phyloP scores from a whole-genome alignment of 768 basidiomycete genomes.

The Boletus sp. region DNA sequence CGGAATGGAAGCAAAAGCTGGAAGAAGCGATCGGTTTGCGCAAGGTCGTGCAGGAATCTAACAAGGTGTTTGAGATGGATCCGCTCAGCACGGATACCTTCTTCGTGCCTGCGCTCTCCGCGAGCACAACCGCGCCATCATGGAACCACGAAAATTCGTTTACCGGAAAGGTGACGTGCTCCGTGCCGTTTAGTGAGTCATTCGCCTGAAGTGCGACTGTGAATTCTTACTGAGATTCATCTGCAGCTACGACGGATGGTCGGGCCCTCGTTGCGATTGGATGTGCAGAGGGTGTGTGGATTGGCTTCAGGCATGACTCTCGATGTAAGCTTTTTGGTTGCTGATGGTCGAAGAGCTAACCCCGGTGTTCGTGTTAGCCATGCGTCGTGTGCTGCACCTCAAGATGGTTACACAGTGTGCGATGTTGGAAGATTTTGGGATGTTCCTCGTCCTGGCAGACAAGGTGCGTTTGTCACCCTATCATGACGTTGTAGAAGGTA shows the following conservation, averaged over 20 bases:
- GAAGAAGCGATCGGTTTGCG: conserved; percentile 85
- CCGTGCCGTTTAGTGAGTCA: conserved; percentile 81
- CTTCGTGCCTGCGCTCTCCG: conserved; percentile 63
- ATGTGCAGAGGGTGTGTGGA: conserved; percentile 95
- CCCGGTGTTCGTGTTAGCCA: conserved; percentile 45
- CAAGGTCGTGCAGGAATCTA: conserved; percentile 85
- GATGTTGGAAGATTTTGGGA: conserved; percentile 93
- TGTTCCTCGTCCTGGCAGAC: conserved; percentile 93
- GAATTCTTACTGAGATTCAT: conserved; percentile 8
- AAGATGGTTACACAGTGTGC: conserved; percentile 94
- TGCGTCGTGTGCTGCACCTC: conserved; percentile 90
- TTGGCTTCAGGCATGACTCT: conserved; percentile 87
- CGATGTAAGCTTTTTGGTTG: conserved; percentile 47
- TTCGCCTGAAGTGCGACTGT: neutral
- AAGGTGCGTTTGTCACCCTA: conserved; percentile 46
- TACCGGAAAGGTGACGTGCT: conserved; percentile 88
- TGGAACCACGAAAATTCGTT: conserved; percentile 70
- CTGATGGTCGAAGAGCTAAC: conserved; percentile 1
- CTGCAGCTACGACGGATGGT: conserved; percentile 74
- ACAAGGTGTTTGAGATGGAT: conserved; percentile 92
- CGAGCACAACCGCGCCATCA: conserved; percentile 43
- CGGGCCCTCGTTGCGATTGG: conserved; percentile 89
- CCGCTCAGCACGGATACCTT: conserved; percentile 89
- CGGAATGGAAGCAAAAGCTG: conserved; percentile 87
- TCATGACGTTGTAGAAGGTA: neutral